Percentiles rank a stretch among this genome's conserved stretches.
Conservation (phyloP, 2,329 filamentous ascomycete species). For the Exophiala viscosa region DNA sequence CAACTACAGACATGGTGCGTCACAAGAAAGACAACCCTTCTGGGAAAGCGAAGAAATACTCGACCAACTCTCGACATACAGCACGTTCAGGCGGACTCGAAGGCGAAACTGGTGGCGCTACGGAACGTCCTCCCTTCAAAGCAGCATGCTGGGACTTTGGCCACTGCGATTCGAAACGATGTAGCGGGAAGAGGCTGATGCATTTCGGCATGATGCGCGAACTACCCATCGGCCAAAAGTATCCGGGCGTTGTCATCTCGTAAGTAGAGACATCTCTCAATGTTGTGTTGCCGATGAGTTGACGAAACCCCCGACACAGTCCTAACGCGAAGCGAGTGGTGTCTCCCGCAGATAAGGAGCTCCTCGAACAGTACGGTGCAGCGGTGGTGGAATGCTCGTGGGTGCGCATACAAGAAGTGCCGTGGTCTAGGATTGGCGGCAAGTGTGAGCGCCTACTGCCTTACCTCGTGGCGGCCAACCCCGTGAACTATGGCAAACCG, state of each 20-base stretch:
- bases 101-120: conserved; percentile 37
- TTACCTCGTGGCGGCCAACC: conserved; percentile 93
- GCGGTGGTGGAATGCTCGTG: conserved; percentile 97
- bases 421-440: conserved; percentile 85
- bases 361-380: conserved; percentile 84
- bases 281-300: neutral
- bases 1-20: conserved; percentile 66
- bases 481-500: conserved; percentile 94
- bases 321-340: conserved; percentile 86
- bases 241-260: conserved; percentile 87
- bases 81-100: conserved; percentile 46
- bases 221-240: conserved; percentile 85
- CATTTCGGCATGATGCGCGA: conserved; percentile 89
- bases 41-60: conserved; percentile 68
- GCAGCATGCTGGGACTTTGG: conserved; percentile 97
- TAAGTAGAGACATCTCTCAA: conserved; percentile 33
- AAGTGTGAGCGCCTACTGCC: conserved; percentile 88
- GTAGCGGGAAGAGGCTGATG: conserved; percentile 93
- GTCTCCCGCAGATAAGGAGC: conserved; percentile 74
- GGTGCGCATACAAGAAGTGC: conserved; percentile 87
- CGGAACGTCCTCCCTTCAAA: conserved; percentile 61
- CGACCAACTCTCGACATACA: conserved; percentile 56
- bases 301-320: conserved; percentile 29
- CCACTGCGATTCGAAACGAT: conserved; percentile 95
- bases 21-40: conserved; percentile 87